phyloP scores from a whole-genome alignment of 768 basidiomycete species.

The Lactarius trivialis region DNA sequence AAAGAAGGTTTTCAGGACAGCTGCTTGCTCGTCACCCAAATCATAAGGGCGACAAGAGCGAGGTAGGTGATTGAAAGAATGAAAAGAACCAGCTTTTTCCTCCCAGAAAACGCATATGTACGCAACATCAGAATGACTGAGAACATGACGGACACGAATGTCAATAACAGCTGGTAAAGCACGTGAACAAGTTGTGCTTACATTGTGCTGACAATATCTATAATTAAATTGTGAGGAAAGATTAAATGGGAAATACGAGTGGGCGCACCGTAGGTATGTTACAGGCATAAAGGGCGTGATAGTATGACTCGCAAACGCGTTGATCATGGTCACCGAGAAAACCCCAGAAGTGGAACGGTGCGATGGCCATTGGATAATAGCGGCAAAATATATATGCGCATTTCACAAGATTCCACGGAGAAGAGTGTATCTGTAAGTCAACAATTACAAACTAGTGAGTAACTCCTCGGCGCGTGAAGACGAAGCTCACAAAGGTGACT shows the following conservation, averaged over 20 bases:
- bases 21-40: slow-evolving; percentile 8
- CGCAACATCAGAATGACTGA: slow-evolving; percentile 22
- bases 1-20: background rate
- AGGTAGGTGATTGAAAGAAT: background rate
- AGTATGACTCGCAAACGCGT: background rate
- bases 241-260: background rate
- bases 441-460: no score
- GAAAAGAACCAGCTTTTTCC: background rate
- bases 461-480: background rate
- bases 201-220: slow-evolving; percentile 16
- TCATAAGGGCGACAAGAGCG: background rate
- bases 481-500: slow-evolving; percentile 1
- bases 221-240: background rate
- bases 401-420: slow-evolving; percentile 14
- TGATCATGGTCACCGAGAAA: background rate
- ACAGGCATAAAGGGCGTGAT: slow-evolving; percentile 8
- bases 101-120: slow-evolving; percentile 19
- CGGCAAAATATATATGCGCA: slow-evolving; percentile 19
- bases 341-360: slow-evolving; percentile 19
- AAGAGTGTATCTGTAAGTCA: slow-evolving; percentile 18
- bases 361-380: slow-evolving; percentile 14
- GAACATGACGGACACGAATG: background rate
- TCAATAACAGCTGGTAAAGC: background rate
- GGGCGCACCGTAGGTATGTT: slow-evolving; percentile 12
- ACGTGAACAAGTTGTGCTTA: background rate